Evolutionary conservation across 257 asterid genomes (phyloP).

Genomic region (Rehmannia glutinosa): DNA sequence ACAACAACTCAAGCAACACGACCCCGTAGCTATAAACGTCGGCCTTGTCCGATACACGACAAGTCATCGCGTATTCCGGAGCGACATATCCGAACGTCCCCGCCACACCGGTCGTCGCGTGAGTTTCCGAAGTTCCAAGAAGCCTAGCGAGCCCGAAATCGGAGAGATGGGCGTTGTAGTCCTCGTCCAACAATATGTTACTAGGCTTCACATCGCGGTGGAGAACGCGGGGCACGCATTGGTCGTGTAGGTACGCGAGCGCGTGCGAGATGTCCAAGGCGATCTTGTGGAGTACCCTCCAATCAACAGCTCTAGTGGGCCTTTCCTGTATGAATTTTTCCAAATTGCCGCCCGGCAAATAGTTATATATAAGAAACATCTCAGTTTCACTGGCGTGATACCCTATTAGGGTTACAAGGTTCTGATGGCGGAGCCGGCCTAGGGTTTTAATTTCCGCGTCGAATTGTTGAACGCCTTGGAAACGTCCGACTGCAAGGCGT

Average conservation of each 20-base stretch:
- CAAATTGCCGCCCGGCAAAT: constrained; percentile 78
- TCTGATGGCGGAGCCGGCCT: constrained; percentile 74
- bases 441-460: constrained; percentile 84
- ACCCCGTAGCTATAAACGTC: constrained; percentile 94
- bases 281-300: constrained; percentile 87
- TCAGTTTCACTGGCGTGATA: constrained; percentile 85
- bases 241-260: constrained; percentile 87
- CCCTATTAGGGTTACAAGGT: constrained; percentile 89
- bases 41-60: constrained; percentile 94
- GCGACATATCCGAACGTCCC: constrained; percentile 95
- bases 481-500: constrained; percentile 81
- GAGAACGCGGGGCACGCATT: constrained; percentile 87
- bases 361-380: constrained; percentile 84
- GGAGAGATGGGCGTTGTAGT: constrained; percentile 70
- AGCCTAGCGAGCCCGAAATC: constrained; percentile 86
- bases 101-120: constrained; percentile 87
- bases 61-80: constrained; percentile 90
- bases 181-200: constrained; percentile 81
- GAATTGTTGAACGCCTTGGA: constrained; percentile 62
- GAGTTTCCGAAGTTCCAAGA: constrained; percentile 81
- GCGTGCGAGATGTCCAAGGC: constrained; percentile 85
- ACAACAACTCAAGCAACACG: constrained; percentile 77
- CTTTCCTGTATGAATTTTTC: constrained; percentile 82
- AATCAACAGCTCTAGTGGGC: constrained; percentile 68
- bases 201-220: constrained; percentile 98